Base-by-base conservation (phyloP, 495 filamentous ascomycete species). In the Aspergillus cavernicola region DNA sequence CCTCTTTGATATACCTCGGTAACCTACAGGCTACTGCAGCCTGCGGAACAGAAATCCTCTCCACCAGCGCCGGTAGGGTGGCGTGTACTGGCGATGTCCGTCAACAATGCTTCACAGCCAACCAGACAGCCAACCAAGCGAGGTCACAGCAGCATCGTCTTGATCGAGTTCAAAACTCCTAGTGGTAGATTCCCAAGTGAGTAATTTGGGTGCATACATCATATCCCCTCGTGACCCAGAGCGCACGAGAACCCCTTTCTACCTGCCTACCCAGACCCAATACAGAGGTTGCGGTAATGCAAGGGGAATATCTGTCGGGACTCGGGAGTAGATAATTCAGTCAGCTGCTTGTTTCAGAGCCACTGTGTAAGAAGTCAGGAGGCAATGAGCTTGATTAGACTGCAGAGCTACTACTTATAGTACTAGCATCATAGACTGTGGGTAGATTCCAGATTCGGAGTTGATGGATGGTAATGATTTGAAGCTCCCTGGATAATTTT, bases 371-470 rank as follows among this genome's bases (percentile, higher is more conserved):
- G 50, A 56, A 59, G 61, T 24, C 20, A 51, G 55, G 51, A 53
- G 53, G 40, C 44, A 29, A 52, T 58, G 52, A 65, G 57, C 65
- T 66, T 63, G 53, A 63, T 65, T 44, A 53, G 59, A 61, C 61
- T 51, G 50, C 58, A 62, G 56, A 43, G 24, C 6, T 13, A 19
- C n/a, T 32, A 12, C 19, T 28, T 28, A 9, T 9, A 9, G 24
- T 28, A n/a, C n/a, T n/a, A 22, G 18, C 18, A 23, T 28, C 26
- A 55, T 29, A 38, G 35, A 24, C 45, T 28, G n/a, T 13, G 18
- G 11, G 38, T 5, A 18, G 11, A n/a, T n/a, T 41, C 38, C 38
- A 41, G 9, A 41, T 41, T 1, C 38, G 19, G 8, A 24, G 38
- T 10, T 3, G 38, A 41, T 41, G 24, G 4, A 28, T 12, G 22